Conservation (phyloP, 2,329 filamentous ascomycete genomes). For the Arthrobotrys sphaeroides region DNA sequence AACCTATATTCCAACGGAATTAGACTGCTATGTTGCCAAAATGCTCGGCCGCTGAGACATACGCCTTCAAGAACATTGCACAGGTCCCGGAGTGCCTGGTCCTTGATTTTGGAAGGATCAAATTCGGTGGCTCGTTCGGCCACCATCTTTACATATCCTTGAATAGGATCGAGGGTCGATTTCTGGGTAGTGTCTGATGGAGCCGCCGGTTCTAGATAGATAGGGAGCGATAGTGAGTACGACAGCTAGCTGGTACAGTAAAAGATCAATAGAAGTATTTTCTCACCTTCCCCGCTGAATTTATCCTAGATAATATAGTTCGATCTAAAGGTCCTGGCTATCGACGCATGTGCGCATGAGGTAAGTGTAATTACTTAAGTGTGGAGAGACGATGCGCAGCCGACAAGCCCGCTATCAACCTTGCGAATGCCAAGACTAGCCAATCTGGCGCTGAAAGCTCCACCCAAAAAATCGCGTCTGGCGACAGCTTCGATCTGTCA, state of each 20-base stretch:
- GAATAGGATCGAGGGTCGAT: not conserved
- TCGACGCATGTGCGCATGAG: not conserved
- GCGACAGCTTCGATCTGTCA: constrained; percentile 34
- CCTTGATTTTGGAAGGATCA: constrained; percentile 77
- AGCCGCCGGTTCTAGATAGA: not conserved
- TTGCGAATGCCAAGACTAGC: constrained; percentile 42
- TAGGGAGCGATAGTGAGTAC: not conserved
- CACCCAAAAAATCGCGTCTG: constrained; percentile 51
- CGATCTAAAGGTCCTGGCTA: not conserved
- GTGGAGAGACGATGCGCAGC: constrained; percentile 26
- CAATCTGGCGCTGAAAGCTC: constrained; percentile 22
- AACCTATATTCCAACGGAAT: constrained; percentile 69
- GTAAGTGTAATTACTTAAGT: not conserved
- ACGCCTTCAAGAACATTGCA: constrained; percentile 92
- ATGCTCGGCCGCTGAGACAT: constrained; percentile 65
- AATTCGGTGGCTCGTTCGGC: constrained; percentile 62
- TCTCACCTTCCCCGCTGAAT: not conserved
- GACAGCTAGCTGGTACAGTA: not conserved
- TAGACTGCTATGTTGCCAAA: not conserved
- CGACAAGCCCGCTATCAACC: not conserved
- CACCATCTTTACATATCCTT: constrained; percentile 26
- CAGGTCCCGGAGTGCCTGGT: constrained; percentile 86
- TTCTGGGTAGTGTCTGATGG: not conserved
- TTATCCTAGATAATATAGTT: not conserved
- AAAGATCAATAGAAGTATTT: too few relatives aligned